phyloP scores from a whole-genome alignment of 2,329 filamentous ascomycete genomes.

The Zymoseptoria pseudotritici region DNA sequence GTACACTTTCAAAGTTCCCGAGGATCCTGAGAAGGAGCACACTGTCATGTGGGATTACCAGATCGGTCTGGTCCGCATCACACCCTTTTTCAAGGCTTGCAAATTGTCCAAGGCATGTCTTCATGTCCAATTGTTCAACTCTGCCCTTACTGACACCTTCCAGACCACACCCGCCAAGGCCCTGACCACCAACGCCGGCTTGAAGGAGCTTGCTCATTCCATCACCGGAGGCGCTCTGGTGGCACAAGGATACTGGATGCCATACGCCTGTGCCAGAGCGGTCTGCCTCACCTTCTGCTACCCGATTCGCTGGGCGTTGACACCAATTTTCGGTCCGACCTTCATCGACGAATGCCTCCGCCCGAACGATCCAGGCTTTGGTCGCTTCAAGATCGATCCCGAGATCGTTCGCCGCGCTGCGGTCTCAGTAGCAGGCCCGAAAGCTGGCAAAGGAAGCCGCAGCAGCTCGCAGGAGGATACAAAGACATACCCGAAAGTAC shows the following conservation, averaged over 20 bases:
- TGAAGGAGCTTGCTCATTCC: constrained; percentile 84
- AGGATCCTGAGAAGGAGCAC: constrained; percentile 45
- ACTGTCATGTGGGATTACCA: constrained; percentile 97
- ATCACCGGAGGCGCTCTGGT: constrained; percentile 87
- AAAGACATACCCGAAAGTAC: constrained; percentile 8
- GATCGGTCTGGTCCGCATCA: constrained; percentile 85
- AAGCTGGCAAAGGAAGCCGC: constrained; percentile 10
- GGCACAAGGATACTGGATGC: constrained; percentile 98
- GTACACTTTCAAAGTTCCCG: constrained; percentile 70
- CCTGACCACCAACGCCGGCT: constrained; percentile 59
- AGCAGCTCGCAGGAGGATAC: constrained; percentile 6
- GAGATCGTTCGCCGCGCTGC: constrained; percentile 32
- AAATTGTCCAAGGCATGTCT: constrained; percentile 76
- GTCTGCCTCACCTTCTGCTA: constrained; percentile 87
- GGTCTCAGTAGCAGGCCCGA: constrained; percentile 33
- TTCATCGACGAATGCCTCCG: constrained; percentile 67
- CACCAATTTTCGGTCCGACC: constrained; percentile 78
- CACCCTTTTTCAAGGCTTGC: constrained; percentile 87
- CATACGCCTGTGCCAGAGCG: constrained; percentile 75
- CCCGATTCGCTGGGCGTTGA: constrained; percentile 73
- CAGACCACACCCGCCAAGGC: constrained; percentile 87
- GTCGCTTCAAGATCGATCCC: constrained; percentile 34
- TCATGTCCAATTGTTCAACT: not conserved
- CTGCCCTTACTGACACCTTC: constrained; percentile 6
- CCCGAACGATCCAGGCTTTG: constrained; percentile 55